Conservation (phyloP, 2,329 filamentous ascomycete genomes). For the Ilyonectria sp. region DNA sequence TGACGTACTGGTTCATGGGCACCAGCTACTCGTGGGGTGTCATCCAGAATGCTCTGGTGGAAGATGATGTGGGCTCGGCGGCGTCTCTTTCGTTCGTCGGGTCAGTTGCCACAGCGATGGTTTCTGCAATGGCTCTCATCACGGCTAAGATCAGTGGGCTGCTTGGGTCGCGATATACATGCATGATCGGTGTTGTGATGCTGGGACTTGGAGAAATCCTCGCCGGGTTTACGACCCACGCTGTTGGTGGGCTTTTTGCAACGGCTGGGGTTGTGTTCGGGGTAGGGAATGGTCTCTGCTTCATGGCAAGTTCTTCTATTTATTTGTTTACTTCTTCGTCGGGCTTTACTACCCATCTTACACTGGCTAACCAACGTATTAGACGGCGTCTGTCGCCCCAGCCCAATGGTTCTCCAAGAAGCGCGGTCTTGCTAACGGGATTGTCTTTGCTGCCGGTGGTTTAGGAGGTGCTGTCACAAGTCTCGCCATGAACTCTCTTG, state of each 20-base stretch:
- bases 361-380: not conserved
- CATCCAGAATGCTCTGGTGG: constrained; percentile 67
- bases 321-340: not conserved
- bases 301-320: constrained; percentile 48
- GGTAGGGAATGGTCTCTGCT: constrained; percentile 44
- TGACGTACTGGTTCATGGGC: constrained; percentile 69
- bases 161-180: constrained; percentile 61
- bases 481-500: constrained; percentile 60
- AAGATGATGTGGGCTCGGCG: constrained; percentile 59
- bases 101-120: constrained; percentile 54
- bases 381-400: constrained; percentile 55
- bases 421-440: constrained; percentile 65
- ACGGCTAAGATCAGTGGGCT: constrained; percentile 65
- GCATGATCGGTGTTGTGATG: constrained; percentile 62
- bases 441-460: constrained; percentile 65
- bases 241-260: constrained; percentile 48
- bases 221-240: constrained; percentile 44
- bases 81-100: constrained; percentile 71
- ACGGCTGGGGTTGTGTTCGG: constrained; percentile 45
- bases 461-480: constrained; percentile 65
- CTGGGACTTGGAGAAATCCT: constrained; percentile 59
- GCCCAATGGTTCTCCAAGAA: constrained; percentile 67
- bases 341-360: too few species aligned
- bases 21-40: constrained; percentile 70
- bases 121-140: constrained; percentile 56